Evolutionary conservation across 1,139 yeast species (phyloP), one percentile per base, ranked within the genome.

Genomic region (Geotrichum macrosporum): DNA sequence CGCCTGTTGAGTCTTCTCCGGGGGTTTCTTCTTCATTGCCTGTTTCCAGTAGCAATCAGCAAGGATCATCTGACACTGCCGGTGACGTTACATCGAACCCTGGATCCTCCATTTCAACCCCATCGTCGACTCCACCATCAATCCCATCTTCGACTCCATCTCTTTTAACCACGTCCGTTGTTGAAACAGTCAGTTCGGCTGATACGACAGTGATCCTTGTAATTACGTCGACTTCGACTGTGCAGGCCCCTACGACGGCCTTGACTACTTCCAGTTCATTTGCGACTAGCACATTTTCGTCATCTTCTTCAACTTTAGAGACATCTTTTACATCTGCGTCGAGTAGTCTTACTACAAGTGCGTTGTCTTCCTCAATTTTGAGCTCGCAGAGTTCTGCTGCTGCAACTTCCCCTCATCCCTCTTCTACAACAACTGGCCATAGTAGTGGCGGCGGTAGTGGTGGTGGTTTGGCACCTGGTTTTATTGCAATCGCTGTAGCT

Each of bases 161-260:
- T 29, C 9, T 30, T 8, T 27, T 15, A 21, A 30, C 19, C 31
- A 18, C 12, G 12, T 29, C 30, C 10, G 9, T 16, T 27, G 15
- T 29, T 8, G 37, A 21, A 16, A 37, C 47, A 3, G 33, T 31
- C n/a, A 30, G 32, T 32, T 42, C 50, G 2, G 52, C 47, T 3
- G 52, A 49, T 35, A 39, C 50, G 12, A 49, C 52, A 9, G 52
- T 49, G 13, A 35, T 46, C 20, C 34, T 49, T 5, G 45, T 49
- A 9, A 33, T 48, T 12, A 48, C 51, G 1, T 48, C 51, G 8
- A 48, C 51, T 20, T 45, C 51, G 5, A 48, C 44, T 8, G 33
- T 48, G 12, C 32, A 27, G 2, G 44, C 47, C 8, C 9, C 44
- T 3, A 15, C 48, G 5, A 26, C n/a, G n/a, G n/a, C 51, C 10